Evolutionary conservation across 1,139 yeast species (phyloP).

Genomic region (Saccharomyces hybrid): DNA sequence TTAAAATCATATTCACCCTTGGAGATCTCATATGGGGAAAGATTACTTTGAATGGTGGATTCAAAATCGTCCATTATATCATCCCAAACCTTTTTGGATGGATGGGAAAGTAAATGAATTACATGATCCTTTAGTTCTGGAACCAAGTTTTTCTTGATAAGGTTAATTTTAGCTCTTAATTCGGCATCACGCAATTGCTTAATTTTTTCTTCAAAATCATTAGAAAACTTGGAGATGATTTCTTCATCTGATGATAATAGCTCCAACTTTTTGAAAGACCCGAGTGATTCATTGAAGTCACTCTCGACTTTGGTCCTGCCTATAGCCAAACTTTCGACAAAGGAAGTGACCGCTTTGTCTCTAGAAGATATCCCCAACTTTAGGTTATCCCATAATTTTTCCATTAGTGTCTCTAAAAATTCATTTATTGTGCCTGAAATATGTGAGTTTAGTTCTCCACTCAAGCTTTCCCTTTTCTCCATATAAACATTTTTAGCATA

Average conservation of each 20-base stretch:
- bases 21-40: conserved; percentile 29
- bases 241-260: conserved; percentile 6
- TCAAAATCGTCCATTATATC: conserved; percentile 39
- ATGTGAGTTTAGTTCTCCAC: conserved; percentile 39
- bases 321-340: conserved; percentile 23
- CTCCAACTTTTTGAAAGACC: conserved; percentile 13
- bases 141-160: conserved; percentile 19
- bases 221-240: neutral
- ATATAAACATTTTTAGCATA: conserved; percentile 59
- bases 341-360: conserved; percentile 11
- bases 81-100: conserved; percentile 28
- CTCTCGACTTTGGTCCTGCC: conserved; percentile 6
- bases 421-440: conserved; percentile 32
- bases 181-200: conserved; percentile 20
- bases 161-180: conserved; percentile 15
- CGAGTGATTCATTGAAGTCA: conserved; percentile 9
- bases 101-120: conserved; percentile 23
- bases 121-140: conserved; percentile 25
- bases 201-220: conserved; percentile 10
- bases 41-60: conserved; percentile 31
- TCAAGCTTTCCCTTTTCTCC: conserved; percentile 48
- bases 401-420: conserved; percentile 7
- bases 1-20: conserved; percentile 45
- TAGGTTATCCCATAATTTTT: conserved; percentile 5
- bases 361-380: conserved; percentile 12